These are phyloP conservation scores for Persicaria tinctoria DNA, from an alignment of 148 eudicot species.

Conservation along the genomic window DNA sequence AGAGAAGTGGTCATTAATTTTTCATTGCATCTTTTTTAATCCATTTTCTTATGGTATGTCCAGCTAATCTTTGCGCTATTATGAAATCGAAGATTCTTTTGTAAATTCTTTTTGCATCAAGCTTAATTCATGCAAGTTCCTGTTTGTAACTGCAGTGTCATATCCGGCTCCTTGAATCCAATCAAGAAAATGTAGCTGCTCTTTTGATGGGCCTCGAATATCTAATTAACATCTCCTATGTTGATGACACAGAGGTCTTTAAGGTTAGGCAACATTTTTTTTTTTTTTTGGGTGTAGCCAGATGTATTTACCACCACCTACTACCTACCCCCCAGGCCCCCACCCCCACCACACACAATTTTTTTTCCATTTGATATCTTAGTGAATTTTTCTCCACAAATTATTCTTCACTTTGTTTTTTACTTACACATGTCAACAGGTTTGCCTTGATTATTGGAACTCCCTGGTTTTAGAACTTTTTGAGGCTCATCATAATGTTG, in stretches of 20 bases:
- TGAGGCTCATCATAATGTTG: slow-evolving; percentile 66
- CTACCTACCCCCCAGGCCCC: background rate
- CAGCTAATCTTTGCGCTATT: background rate
- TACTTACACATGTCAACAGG: slow-evolving; percentile 30
- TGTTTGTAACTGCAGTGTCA: slow-evolving; percentile 50
- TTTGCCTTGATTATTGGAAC: slow-evolving; percentile 99
- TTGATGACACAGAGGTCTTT: slow-evolving; percentile 53
- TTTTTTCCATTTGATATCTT: background rate
- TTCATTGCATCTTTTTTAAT: background rate
- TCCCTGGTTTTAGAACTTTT: slow-evolving; percentile 74
- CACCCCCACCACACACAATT: too few species aligned
- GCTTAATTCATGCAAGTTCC: background rate
- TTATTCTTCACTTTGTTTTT: background rate
- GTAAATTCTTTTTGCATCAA: background rate
- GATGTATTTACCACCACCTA: too few species aligned
- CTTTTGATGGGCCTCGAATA: slow-evolving; percentile 80
- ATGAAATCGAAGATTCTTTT: background rate
- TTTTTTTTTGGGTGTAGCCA: too few species aligned
- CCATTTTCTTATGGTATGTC: background rate
- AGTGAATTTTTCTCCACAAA: background rate
- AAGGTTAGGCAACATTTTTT: slow-evolving; percentile 37
- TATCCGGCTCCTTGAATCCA: slow-evolving; percentile 71
- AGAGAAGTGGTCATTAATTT: background rate
- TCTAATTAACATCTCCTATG: slow-evolving; percentile 50
- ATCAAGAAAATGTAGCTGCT: slow-evolving; percentile 61